A percentile compares a stretch with the other conserved stretches of the same genome.
These are phyloP conservation scores for Trichophyton schoenleinii DNA, from an alignment of 2,329 filamentous ascomycete genomes.

Conservation along the genomic window DNA sequence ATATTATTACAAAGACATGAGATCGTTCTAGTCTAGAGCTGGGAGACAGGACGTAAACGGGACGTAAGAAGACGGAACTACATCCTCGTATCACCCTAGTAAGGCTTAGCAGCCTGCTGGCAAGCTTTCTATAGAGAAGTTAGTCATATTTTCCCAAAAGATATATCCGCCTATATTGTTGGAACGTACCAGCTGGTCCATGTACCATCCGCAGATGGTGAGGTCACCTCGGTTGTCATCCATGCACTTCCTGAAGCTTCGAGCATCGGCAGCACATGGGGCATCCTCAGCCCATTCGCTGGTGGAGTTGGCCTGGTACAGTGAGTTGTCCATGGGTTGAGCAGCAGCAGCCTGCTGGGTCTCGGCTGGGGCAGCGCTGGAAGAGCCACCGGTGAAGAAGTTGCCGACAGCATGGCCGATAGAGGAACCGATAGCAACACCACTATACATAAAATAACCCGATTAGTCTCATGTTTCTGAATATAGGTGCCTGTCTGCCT, in stretches of 20 bases:
- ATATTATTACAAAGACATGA: constrained; percentile 2
- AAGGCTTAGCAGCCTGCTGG: constrained; percentile 62
- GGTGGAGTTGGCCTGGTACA: constrained; percentile 39
- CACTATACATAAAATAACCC: constrained; percentile 42
- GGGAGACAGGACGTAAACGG: background rate
- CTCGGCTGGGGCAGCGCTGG: constrained; percentile 41
- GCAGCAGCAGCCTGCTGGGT: constrained; percentile 42
- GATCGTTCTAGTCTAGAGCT: background rate
- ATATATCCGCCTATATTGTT: too few relatives aligned
- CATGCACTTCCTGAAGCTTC: constrained; percentile 88
- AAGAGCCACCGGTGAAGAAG: constrained; percentile 65
- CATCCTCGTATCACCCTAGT: constrained; percentile 36
- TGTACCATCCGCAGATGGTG: constrained; percentile 94
- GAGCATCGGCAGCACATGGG: constrained; percentile 68
- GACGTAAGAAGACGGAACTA: background rate
- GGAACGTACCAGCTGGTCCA: constrained; percentile 65
- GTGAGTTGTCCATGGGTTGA: constrained; percentile 38
- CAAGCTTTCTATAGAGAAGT: constrained; percentile 53
- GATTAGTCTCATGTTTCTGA: constrained; percentile 2
- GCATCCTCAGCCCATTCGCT: constrained; percentile 30
- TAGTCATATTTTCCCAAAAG: too few relatives aligned
- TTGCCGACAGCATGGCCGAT: constrained; percentile 91
- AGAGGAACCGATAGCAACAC: constrained; percentile 90
- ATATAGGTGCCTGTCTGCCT: background rate
- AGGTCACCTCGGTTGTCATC: constrained; percentile 89